Evolutionary conservation across 495 filamentous ascomycete genomes (phyloP), one percentile per base, ranked within the genome.

Genomic region (Rostrohypoxylon terebratum): DNA sequence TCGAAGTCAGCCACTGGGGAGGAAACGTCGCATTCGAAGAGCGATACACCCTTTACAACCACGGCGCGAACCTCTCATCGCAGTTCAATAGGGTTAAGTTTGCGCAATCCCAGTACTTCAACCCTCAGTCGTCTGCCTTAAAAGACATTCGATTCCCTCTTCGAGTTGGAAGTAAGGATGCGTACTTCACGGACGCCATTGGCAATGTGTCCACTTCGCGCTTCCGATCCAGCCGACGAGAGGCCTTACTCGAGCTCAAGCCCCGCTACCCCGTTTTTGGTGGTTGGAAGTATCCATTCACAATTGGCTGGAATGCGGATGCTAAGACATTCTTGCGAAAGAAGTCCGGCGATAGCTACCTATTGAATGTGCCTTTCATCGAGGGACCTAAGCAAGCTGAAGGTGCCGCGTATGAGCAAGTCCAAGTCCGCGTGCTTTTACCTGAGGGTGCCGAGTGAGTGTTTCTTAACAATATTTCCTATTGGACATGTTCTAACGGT

Each of bases 1-100:
- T 99, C 63, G 95, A 98, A 80, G 91, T 98, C 68, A 96, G 92
- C 73, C 96, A 98, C 79, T 99, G 96, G 96, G 96, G 96, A 68
- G 96, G 96, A 23, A 98, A 98, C 78, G 81, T 98, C 44, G 96
- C 95, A 0, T 91, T 92, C 25, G 96, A 99, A 79, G 96, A 99
- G 79, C 89, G 94, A 55, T 98, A 97, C 85, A 92, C 89, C 81
- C 87, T 98, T 71, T 87, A 87, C 75, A 97, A 98, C 85, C 87
- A 90, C 57, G 96, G 89, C 63, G 97, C 96, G 14, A 87, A 90
- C 77, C 90, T 99, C 36, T 87, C 90, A 36, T 89, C 90, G 62
- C 90, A 95, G 11, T 99, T 99, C 86, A 90, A 88, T 60, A 91
- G 96, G 45, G 92, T 97, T 33, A 88, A 91, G 69, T 99, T 91